A percentile compares a stretch with the other conserved stretches of the same genome.
Evolutionary conservation across 768 basidiomycete species (phyloP).

Genomic region (Glaciozyma antarctica): DNA sequence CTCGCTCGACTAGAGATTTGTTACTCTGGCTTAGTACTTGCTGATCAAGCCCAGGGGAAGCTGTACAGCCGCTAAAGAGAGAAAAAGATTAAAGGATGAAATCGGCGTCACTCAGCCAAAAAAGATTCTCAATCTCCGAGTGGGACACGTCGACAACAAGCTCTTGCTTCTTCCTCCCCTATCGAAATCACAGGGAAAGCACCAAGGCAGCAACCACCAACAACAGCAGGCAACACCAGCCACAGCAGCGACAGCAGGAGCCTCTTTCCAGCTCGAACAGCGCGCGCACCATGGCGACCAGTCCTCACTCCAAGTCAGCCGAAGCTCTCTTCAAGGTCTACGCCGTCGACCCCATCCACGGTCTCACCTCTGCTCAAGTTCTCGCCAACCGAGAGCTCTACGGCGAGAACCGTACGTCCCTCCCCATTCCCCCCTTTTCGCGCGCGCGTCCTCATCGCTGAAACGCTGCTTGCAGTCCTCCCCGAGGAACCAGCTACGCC

Average conservation of each 20-base stretch:
- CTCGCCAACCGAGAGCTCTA: constrained; percentile 65
- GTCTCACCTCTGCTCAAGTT: constrained; percentile 60
- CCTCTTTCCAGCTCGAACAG: background rate
- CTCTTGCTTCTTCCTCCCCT: background rate
- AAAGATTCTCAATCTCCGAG: no score
- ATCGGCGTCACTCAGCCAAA: no score
- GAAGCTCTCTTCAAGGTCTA: constrained; percentile 64
- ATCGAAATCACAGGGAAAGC: no score
- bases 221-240: no score
- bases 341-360: constrained; percentile 53
- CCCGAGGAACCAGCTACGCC: constrained; percentile 88
- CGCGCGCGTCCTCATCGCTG: background rate
- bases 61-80: no score
- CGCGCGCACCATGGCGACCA: background rate
- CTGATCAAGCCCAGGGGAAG: no score
- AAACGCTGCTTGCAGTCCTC: constrained; percentile 54
- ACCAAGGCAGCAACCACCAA: no score
- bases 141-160: background rate
- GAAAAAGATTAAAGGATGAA: no score
- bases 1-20: no score
- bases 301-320: background rate
- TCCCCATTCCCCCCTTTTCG: background rate
- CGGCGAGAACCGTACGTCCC: constrained; percentile 66
- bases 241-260: no score
- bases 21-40: no score